Conservation (phyloP, 148 eudicot genomes). For the Talinum fruticosum region DNA sequence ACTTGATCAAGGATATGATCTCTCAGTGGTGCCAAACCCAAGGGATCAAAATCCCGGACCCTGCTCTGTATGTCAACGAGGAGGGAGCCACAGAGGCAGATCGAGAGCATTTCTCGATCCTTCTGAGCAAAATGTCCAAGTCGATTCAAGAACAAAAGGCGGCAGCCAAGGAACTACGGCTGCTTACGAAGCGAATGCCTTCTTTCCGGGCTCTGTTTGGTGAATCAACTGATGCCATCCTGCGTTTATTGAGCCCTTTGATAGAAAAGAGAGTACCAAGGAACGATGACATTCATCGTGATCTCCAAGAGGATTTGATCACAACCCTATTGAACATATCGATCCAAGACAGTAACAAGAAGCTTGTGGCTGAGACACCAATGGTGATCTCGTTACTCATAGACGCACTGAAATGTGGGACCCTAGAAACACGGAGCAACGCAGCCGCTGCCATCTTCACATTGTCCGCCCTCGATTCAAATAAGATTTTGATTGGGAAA, state of each 20-base stretch:
- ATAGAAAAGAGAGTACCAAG: conserved; percentile 21
- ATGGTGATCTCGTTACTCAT: conserved; percentile 58
- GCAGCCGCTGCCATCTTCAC: conserved; percentile 96
- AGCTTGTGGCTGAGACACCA: conserved; percentile 81
- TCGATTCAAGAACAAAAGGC: conserved; percentile 64
- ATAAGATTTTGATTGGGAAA: conserved; percentile 73
- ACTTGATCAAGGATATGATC: conserved; percentile 64
- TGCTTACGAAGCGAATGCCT: conserved; percentile 69
- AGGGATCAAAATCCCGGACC: conserved; percentile 50
- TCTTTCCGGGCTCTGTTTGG: conserved; percentile 82
- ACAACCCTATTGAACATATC: conserved; percentile 85
- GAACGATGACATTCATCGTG: conserved; percentile 34
- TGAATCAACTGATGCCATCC: conserved; percentile 51
- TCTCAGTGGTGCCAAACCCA: conserved; percentile 62
- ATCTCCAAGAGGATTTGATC: conserved; percentile 81
- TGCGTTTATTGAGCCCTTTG: conserved; percentile 49
- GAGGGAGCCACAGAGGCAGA: conserved; percentile 59
- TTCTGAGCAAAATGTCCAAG: conserved; percentile 67
- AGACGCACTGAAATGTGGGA: conserved; percentile 57
- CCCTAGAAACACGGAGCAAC: conserved; percentile 72
- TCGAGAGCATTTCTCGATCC: conserved; percentile 44
- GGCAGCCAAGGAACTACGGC: conserved; percentile 76
- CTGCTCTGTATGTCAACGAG: conserved; percentile 35
- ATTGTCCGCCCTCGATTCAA: conserved; percentile 85
- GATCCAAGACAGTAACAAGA: conserved; percentile 87